Conservation (phyloP, 345 rosid species). For the Eucalyptus pumila region DNA sequence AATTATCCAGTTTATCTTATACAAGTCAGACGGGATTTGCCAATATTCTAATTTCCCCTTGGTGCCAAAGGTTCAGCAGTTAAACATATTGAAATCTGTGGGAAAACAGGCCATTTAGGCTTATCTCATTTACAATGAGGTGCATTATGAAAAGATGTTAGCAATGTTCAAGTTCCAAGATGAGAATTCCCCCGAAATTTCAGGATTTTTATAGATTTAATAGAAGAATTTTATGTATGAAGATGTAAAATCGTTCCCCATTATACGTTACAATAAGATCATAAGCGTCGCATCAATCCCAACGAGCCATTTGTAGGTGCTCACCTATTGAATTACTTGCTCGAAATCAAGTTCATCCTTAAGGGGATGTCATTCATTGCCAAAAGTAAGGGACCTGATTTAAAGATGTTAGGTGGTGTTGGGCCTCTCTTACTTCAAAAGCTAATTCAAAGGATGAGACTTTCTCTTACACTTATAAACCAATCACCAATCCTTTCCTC, state of each 20-base stretch:
- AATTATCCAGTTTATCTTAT: neutral
- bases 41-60: neutral
- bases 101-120: neutral
- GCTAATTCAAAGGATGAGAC: accelerated
- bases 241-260: neutral
- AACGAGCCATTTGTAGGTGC: accelerated
- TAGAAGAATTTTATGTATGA: neutral
- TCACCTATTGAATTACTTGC: neutral
- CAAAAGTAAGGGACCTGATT: accelerated
- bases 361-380: neutral
- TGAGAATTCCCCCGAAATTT: neutral
- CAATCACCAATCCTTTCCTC: accelerated
- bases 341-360: neutral
- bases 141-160: neutral
- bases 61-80: neutral
- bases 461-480: too few species aligned
- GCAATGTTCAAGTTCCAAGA: neutral
- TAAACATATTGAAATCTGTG: neutral
- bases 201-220: neutral
- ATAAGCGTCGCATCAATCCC: accelerated
- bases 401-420: accelerated
- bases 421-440: accelerated
- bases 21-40: neutral
- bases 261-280: neutral
- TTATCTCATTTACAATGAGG: neutral